Evolutionary conservation across 139 green algal genomes (phyloP), one percentile per base, ranked within the genome.

Genomic region (Chlamydomonas applanata): DNA sequence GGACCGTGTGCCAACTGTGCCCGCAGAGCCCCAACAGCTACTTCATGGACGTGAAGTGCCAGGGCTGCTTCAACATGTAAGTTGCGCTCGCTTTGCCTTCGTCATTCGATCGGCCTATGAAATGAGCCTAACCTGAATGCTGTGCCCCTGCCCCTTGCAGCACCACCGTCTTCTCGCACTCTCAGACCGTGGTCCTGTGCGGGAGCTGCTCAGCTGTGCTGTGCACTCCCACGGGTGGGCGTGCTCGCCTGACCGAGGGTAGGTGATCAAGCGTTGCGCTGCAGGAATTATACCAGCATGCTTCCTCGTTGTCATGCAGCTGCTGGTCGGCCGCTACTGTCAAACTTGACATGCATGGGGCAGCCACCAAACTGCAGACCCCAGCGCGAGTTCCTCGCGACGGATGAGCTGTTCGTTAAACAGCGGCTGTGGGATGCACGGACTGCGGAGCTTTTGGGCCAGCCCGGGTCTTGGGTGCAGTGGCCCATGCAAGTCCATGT

Each of bases 91-190:
- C 25, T 32, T 3, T 25, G 14, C 14, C 62, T 54, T 16, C 53
- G 49, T 53, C 69, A n/a, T 24, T 60, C 7, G 64, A n/a, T 24
- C 20, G 20, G 5, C 17, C n/a, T 1, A 25, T 56, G 45, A 17
- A 22, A n/a, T 20, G 46, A 53, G 29, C 33, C 24, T n/a, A 46
- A 52, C 5, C 17, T 60, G 62, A 27, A 36, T 29, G 34, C 61
- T 59, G 59, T 32, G 34, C 22, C 46, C 20, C 19, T 74, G 19
- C 49, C 29, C 24, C 30, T 22, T 83, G 88, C 93, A 97, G 93
- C 79, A 99, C 96, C n/a, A 99, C 96, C 24, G 94, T 99, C 65
- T 99, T 99, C 88, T 94, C 85, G 49, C 94, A 99, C 83, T 91
- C 86, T 36, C 96, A 99, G 89, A 97, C 94, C 19, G 96, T 99